A percentile compares a stretch with the other conserved stretches of the same genome.
These are phyloP conservation scores for Cucurbita pepo DNA, from an alignment of 306 rosid species.

Conservation along the genomic window DNA sequence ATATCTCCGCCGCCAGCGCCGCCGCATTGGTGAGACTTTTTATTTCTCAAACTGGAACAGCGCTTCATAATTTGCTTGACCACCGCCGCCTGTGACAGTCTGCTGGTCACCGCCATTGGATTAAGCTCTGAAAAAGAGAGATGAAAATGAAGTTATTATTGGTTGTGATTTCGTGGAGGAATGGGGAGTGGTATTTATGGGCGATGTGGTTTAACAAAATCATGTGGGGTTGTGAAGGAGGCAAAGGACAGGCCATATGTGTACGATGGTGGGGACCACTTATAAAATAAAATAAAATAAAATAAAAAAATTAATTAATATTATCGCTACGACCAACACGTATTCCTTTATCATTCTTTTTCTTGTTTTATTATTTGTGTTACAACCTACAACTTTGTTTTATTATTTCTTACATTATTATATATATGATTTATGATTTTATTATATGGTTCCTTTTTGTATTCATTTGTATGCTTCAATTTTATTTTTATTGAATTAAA, in stretches of 20 bases:
- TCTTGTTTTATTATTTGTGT: not conserved
- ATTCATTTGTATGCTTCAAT: not conserved
- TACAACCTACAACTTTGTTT: not conserved
- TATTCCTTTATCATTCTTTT: not conserved
- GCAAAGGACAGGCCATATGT: constrained; percentile 8
- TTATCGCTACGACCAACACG: not conserved
- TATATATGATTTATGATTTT: too few species aligned
- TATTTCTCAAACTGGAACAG: constrained; percentile 2
- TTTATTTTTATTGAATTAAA: too few species aligned
- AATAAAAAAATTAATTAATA: not conserved
- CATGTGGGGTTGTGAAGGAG: constrained; percentile 1
- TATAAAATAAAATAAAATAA: too few species aligned
- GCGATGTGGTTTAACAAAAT: not conserved
- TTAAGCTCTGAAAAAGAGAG: not conserved
- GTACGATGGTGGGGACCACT: not conserved
- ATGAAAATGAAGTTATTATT: not conserved
- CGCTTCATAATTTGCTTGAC: constrained; percentile 8
- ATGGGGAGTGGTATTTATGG: not conserved
- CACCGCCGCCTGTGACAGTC: not conserved
- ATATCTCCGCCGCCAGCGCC: constrained; percentile 36
- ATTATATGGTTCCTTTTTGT: not conserved
- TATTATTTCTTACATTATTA: not conserved
- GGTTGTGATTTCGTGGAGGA: not conserved
- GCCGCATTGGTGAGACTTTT: not conserved
- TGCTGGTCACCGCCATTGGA: not conserved